These are phyloP conservation scores for Pythium folliculosum DNA, from an alignment of 352 stramenopile genomes.

Conservation along the genomic window DNA sequence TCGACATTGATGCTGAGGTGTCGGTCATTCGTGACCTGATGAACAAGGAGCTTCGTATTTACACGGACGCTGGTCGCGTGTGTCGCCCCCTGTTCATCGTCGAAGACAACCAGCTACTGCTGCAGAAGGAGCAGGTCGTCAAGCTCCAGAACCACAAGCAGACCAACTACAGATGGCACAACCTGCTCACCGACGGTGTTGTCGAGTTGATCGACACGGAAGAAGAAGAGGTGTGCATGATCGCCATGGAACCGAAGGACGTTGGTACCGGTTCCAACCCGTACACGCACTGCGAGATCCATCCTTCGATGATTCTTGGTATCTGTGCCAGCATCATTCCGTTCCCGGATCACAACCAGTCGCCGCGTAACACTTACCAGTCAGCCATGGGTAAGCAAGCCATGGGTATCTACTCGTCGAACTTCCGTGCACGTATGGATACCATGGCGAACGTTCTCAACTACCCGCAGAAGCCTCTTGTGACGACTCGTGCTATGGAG, in stretches of 20 bases:
- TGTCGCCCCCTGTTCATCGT: conserved; percentile 99
- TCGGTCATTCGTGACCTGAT: conserved; percentile 98
- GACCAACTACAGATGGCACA: conserved; percentile 88
- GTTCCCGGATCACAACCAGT: conserved; percentile 99
- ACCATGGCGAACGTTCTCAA: conserved; percentile 99
- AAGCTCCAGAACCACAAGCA: conserved; percentile 93
- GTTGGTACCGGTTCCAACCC: conserved; percentile 89
- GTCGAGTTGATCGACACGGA: conserved; percentile 99
- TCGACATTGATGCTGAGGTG: conserved; percentile 99
- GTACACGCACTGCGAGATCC: conserved; percentile 99
- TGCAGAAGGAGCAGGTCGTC: conserved; percentile 98
- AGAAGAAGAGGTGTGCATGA: conserved; percentile 99
- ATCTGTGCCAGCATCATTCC: conserved; percentile 99
- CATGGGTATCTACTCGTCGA: conserved; percentile 99
- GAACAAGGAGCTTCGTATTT: conserved; percentile 98
- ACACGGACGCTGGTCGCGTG: conserved; percentile 98
- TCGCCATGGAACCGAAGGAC: conserved; percentile 98
- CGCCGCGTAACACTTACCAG: conserved; percentile 99
- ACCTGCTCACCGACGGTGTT: conserved; percentile 92
- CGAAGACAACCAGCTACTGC: conserved; percentile 93
- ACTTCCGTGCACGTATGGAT: conserved; percentile 99
- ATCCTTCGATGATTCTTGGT: conserved; percentile 99
- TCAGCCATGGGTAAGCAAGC: conserved; percentile 99
- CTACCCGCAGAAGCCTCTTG: conserved; percentile 99
- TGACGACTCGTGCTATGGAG: conserved; percentile 99